Conservation (phyloP, 2,329 filamentous ascomycete species). For the Monilinia vaccinii-corymbosi region DNA sequence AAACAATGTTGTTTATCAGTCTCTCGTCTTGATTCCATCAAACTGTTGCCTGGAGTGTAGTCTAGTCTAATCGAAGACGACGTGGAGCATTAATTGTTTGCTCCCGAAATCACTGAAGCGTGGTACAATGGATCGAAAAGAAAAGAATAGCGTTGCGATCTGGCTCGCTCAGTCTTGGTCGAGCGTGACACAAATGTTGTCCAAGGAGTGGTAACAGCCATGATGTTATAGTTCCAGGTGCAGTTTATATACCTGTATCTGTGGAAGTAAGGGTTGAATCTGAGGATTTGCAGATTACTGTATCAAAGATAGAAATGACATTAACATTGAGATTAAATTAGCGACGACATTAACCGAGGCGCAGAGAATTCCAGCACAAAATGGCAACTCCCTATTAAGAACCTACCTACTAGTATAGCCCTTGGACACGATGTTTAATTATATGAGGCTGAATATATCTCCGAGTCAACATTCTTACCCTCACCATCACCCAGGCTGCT, state of each 20-base stretch:
- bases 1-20: too few relatives aligned
- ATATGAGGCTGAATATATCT: neutral
- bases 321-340: too few relatives aligned
- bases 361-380: neutral
- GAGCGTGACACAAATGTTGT: neutral
- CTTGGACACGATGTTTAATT: neutral
- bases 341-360: neutral
- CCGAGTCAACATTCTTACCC: neutral
- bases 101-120: neutral
- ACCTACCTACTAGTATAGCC: neutral
- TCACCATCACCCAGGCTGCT: neutral
- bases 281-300: conserved; percentile 27
- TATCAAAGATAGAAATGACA: neutral
- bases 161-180: too few relatives aligned
- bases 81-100: neutral
- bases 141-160: too few relatives aligned
- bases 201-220: conserved; percentile 3
- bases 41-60: neutral
- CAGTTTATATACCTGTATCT: neutral
- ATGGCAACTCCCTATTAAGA: neutral
- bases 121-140: neutral
- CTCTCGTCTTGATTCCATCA: conserved; percentile 1
- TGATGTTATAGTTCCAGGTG: neutral
- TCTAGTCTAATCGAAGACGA: too few relatives aligned
- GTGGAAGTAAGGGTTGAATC: conserved; percentile 31